Evolutionary conservation across 2,329 filamentous ascomycete species (phyloP), one percentile per base, ranked within the genome.

Genomic region (Lasiodiplodia sp.): DNA sequence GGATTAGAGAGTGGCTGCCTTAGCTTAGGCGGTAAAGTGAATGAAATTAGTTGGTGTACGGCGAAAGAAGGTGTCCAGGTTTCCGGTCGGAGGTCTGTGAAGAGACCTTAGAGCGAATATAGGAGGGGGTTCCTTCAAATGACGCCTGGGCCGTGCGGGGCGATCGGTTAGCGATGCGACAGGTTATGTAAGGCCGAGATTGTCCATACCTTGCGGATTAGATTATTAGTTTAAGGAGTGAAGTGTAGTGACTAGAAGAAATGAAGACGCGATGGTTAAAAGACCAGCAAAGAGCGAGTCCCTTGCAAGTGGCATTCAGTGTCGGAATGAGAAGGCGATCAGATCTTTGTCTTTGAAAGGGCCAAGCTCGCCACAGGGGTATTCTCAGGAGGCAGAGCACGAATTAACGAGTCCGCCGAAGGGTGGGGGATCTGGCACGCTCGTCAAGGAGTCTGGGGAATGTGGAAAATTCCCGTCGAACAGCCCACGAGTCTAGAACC

Each of bases 1-100:
- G 52, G 52, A 81, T 80, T 82, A 84, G 79, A 77, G 81, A 87
- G 78, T 82, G 86, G 83, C 79, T 82, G 81, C 83, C 83, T 81
- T 78, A 72, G 74, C 77, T 75, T 80, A 78, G 73, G 75, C 71
- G 71, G 78, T 78, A 77, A 82, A 87, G 85, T 78, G 86, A 88
- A 79, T 81, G 86, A 82, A 82, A 84, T 83, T 87, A 87, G 86
- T 87, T 87, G 84, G 85, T 78, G 78, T 60, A 68, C 34, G 49
- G 66, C 55, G 55, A 25, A 63, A 34, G 67, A 69, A 64, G 70
- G 62, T 69, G 73, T 67, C 53, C 68, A 66, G 53, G 44, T 38
- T 68, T 58, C 63, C 51, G 51, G 49, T 21, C 63, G 51, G 51
- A 55, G 63, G 63, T 66, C 51, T 66, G 63, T 52, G 79, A 78